Conservation (phyloP, 1,139 yeast species). For the Geotrichum aggregatum region DNA sequence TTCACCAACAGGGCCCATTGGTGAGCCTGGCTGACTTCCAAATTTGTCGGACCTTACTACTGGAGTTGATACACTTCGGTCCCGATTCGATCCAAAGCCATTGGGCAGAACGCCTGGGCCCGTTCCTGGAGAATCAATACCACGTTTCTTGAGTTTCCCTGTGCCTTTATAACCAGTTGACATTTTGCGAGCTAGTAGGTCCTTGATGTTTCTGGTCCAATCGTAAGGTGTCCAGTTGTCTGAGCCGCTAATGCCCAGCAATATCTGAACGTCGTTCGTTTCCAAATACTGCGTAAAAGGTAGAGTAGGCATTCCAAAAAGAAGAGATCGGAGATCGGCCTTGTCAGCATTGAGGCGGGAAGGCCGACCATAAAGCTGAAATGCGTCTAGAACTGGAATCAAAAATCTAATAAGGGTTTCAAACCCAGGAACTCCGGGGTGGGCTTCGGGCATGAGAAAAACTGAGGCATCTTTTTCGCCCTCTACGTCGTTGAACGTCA, state of each 20-base stretch:
- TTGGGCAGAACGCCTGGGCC: not conserved
- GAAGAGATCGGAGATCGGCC: slow-evolving; percentile 66
- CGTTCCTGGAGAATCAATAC: not conserved
- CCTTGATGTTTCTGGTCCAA: slow-evolving; percentile 67
- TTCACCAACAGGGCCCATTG: not conserved
- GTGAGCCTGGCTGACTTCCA: not conserved
- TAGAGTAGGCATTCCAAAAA: slow-evolving; percentile 87
- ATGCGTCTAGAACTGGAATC: slow-evolving; percentile 80
- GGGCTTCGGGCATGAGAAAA: slow-evolving; percentile 92
- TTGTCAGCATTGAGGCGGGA: slow-evolving; percentile 83
- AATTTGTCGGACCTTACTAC: not conserved
- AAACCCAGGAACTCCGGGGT: slow-evolving; percentile 88
- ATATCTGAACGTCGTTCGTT: slow-evolving; percentile 49
- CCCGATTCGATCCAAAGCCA: not conserved
- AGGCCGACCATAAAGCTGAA: slow-evolving; percentile 89
- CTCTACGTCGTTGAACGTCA: slow-evolving; percentile 55
- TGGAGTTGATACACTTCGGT: not conserved
- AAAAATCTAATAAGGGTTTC: slow-evolving; percentile 87
- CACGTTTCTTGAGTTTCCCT: slow-evolving; percentile 42
- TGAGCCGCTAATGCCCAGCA: slow-evolving; percentile 43
- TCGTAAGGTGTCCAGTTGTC: slow-evolving; percentile 59
- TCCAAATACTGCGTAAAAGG: slow-evolving; percentile 82
- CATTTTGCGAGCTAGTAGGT: slow-evolving; percentile 59
- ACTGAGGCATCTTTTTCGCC: slow-evolving; percentile 71
- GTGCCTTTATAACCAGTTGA: slow-evolving; percentile 78